These are phyloP conservation scores for Nemania serpens DNA, from an alignment of 2,329 filamentous ascomycete species.

Conservation along the genomic window DNA sequence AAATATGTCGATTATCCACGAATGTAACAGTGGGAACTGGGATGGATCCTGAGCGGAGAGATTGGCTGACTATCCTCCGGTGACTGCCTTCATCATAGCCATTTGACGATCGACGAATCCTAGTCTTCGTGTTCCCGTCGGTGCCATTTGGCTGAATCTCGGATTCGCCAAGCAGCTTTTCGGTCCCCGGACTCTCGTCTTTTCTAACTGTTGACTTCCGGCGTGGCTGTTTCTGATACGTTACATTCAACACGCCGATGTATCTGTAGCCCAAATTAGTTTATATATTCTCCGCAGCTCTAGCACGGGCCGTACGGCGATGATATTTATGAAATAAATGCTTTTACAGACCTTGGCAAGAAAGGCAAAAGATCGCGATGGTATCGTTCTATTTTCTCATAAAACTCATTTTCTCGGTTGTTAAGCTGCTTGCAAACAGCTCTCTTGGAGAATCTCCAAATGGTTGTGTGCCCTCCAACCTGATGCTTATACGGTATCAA, in stretches of 20 bases:
- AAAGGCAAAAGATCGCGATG: conserved; percentile 91
- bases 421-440: conserved; percentile 98
- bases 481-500: conserved; percentile 97
- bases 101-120: conserved; percentile 22
- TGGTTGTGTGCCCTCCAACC: conserved; percentile 92
- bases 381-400: conserved; percentile 90
- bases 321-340: no score
- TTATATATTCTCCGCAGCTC: conserved; percentile 3
- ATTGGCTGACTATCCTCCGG: conserved; percentile 69
- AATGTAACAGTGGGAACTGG: conserved; percentile 89
- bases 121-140: conserved; percentile 27
- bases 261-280: conserved; percentile 63
- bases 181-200: conserved; percentile 47
- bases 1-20: conserved; percentile 91
- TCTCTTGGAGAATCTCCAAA: conserved; percentile 93
- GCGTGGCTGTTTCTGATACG: conserved; percentile 82
- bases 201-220: conserved; percentile 61
- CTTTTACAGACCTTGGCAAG: conserved; percentile 71
- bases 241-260: conserved; percentile 95
- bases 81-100: conserved; percentile 32
- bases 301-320: neutral
- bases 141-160: conserved; percentile 45
- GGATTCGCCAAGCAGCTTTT: conserved; percentile 32
- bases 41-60: conserved; percentile 66
- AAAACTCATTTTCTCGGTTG: conserved; percentile 98